These are phyloP conservation scores for Cercospora sesami DNA, from an alignment of 2,329 filamentous ascomycete species.

Conservation along the genomic window DNA sequence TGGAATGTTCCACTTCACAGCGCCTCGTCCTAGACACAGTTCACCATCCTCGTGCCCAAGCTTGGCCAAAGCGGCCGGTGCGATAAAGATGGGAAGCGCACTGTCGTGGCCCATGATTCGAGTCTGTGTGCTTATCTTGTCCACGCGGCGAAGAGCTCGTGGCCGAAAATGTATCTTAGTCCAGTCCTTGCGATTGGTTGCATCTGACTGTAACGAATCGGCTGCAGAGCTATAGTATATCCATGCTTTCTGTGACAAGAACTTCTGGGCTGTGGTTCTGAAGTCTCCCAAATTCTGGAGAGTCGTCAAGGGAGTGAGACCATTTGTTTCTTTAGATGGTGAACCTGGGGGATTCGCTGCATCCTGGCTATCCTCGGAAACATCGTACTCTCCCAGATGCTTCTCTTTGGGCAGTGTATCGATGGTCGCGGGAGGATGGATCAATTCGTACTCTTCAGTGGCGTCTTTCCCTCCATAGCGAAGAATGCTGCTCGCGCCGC, in stretches of 20 bases:
- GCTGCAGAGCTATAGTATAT: constrained; percentile 7
- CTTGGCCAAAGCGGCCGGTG: background rate
- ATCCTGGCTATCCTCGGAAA: constrained; percentile 3
- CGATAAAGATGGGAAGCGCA: constrained; percentile 12
- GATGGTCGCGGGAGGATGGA: constrained; percentile 80
- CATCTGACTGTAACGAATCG: background rate
- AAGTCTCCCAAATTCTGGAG: constrained; percentile 1
- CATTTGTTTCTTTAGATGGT: background rate
- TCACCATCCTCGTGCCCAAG: background rate
- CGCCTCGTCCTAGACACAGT: background rate
- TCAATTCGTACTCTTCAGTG: constrained; percentile 82
- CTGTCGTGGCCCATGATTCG: background rate
- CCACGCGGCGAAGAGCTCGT: background rate
- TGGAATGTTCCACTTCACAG: background rate
- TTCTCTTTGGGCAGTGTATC: constrained; percentile 43
- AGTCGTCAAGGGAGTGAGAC: background rate
- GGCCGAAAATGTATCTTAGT: background rate
- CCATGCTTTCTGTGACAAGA: constrained; percentile 16
- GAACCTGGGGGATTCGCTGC: background rate
- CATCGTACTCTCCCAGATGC: background rate
- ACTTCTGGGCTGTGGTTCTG: background rate
- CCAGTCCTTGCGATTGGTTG: background rate
- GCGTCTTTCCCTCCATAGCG: constrained; percentile 93
- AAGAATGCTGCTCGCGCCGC: constrained; percentile 82
- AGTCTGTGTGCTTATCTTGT: background rate